Evolutionary conservation across 441 rosid genomes (phyloP), one percentile per base, ranked within the genome.

Genomic region (Pelargonium myrrhifolium): DNA sequence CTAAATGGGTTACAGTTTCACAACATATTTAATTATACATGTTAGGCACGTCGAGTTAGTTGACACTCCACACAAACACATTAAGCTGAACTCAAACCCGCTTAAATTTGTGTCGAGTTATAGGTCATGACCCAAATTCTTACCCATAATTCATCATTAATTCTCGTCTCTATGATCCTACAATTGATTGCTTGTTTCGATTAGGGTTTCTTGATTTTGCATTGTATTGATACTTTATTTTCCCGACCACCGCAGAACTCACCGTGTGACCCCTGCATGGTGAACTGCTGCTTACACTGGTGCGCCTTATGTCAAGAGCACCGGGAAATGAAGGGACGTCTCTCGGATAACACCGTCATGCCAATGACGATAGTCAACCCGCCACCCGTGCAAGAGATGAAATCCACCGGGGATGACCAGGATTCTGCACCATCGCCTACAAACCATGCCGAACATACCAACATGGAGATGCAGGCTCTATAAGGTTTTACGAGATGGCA

Each of bases 221-320:
- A n/a, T n/a, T n/a, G n/a, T 65, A 9, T 65, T 61, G 18, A 62
- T 66, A 26, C 68, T 20, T 18, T 4, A 9, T 35, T 39, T 71
- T 70, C 40, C 47, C 59, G 12, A 20, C 58, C 75, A 0, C 6
- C n/a, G 73, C 83, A 87, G 90, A 83, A 85, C 72, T 78, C 93
- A 20, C 93, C 93, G 0, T 84, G 90, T 68, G 93, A 87, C 61
- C 93, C 90, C 1, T 87, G 93, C 70, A 0, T 83, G 84, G 87
- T 85, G 58, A 85, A 87, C 72, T 87, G 93, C 73, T 79, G 85
- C 68, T 58, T 83, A 40, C 93, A 87, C 76, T 85, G 85, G 77
- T 87, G 93, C 35, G 93, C 93, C 15, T 67, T 85, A 77, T 87
- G 93, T 68, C 88, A 87, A 77, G 93, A 82, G 76, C 93, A 87